These are phyloP conservation scores for Beta macrorhiza DNA, from an alignment of 179 eudicot genomes.

Conservation along the genomic window DNA sequence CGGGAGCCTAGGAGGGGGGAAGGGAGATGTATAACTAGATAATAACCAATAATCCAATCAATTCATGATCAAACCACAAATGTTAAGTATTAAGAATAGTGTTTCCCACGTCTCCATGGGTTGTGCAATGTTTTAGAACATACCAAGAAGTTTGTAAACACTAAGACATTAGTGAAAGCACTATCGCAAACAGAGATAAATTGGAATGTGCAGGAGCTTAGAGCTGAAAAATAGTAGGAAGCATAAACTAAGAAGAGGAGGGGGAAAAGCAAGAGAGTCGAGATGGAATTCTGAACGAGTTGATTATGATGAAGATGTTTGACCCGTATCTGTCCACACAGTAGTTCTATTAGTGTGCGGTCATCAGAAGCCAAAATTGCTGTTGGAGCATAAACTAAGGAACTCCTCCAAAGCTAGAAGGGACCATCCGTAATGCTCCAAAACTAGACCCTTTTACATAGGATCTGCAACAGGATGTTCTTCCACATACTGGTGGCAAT, in stretches of 20 bases:
- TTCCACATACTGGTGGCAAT: not conserved
- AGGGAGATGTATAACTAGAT: not conserved
- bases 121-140: not conserved
- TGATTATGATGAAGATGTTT: not conserved
- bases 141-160: not conserved
- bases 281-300: not conserved
- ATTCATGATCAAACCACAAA: not conserved
- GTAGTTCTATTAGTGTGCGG: constrained; percentile 46
- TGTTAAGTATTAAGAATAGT: not conserved
- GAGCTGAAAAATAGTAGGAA: not conserved
- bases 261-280: not conserved
- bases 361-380: constrained; percentile 43
- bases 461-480: not conserved
- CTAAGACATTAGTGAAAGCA: not conserved
- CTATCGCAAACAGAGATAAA: not conserved
- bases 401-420: constrained; percentile 36
- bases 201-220: not conserved
- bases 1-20: not conserved
- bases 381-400: constrained; percentile 38
- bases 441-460: not conserved
- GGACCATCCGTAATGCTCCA: constrained; percentile 35
- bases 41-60: not conserved
- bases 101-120: not conserved
- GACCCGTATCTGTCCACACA: constrained; percentile 53
- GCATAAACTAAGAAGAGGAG: not conserved